Evolutionary conservation across 2,329 filamentous ascomycete genomes (phyloP), one percentile per base, ranked within the genome.

Genomic region (Neofusicoccum cordaticola): DNA sequence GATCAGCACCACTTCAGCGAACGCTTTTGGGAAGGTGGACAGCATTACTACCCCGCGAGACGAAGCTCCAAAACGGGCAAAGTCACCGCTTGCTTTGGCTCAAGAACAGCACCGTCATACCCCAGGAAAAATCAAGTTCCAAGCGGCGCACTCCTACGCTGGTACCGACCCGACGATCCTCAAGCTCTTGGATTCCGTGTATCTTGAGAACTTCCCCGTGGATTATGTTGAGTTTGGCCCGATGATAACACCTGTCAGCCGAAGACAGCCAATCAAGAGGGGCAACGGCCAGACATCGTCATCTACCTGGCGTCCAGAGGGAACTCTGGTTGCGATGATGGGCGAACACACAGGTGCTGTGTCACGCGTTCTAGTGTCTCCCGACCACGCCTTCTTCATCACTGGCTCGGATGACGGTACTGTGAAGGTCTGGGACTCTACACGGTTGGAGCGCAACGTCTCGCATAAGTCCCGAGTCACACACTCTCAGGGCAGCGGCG

Each of bases 351-450:
- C 84, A 34, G 92, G 88, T 0, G 86, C 91, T 7, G 87, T 98
- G 68, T 97, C 90, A 72, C 87, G 93, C 9, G 86, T 98, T 11
- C 83, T 90, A 2, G 86, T 92, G 7, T 89, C 95, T 1, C 92
- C 94, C 0, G 95, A 99, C 73, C 94, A 99, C 74, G 81, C 89
- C 4, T 99, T 99, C 79, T 99, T 99, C 77, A 85, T 97, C 64
- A 98, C 95, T 0, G 94, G 89, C 6, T 94, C 93, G 9, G 92
- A 97, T 71, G 95, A 99, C 76, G 92, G 95, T 2, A 88, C 86
- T 6, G 91, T 97, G 64, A 96, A 92, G 73, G 85, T 99, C 4
- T 99, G 95, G 95, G 95, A 99, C 78, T 90, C 92, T 31, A 88
- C 88, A 31, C 86, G 95, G 27, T 83, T 99, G 6, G 95, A 99